phyloP scores from a whole-genome alignment of 2,329 filamentous ascomycete genomes.

The Metarhizium album region DNA sequence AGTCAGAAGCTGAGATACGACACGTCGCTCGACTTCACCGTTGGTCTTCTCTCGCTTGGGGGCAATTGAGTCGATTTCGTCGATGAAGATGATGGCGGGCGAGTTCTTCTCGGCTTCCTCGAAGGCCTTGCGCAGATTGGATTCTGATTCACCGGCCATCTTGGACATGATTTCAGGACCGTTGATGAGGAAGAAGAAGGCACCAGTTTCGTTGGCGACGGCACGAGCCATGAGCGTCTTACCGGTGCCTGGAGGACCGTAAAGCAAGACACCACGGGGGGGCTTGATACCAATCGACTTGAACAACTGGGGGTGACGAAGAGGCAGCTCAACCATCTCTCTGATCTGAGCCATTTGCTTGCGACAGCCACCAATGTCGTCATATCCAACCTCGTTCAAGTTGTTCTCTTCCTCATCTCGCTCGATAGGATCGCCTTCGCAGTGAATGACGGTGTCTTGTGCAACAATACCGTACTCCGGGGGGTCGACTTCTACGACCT shows the following conservation, averaged over 20 bases:
- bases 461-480: constrained; percentile 98
- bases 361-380: constrained; percentile 97
- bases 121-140: constrained; percentile 96
- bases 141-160: constrained; percentile 99
- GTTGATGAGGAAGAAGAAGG: constrained; percentile 99
- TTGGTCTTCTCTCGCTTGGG: constrained; percentile 99
- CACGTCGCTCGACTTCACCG: constrained; percentile 95
- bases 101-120: constrained; percentile 99
- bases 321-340: constrained; percentile 93
- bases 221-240: constrained; percentile 99
- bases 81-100: constrained; percentile 98
- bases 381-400: constrained; percentile 96
- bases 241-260: constrained; percentile 94
- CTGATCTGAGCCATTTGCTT: constrained; percentile 99
- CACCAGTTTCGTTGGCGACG: constrained; percentile 96
- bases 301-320: constrained; percentile 96
- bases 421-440: constrained; percentile 78
- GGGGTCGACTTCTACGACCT: constrained; percentile 96
- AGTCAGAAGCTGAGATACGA: constrained; percentile 92
- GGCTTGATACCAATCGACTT: constrained; percentile 99
- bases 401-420: constrained; percentile 99
- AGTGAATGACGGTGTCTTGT: constrained; percentile 98
- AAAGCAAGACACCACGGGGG: constrained; percentile 92
- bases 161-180: constrained; percentile 99
- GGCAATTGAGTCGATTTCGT: constrained; percentile 98